phyloP scores from a whole-genome alignment of 140 eudicot species.

The Oenanthe javanica region DNA sequence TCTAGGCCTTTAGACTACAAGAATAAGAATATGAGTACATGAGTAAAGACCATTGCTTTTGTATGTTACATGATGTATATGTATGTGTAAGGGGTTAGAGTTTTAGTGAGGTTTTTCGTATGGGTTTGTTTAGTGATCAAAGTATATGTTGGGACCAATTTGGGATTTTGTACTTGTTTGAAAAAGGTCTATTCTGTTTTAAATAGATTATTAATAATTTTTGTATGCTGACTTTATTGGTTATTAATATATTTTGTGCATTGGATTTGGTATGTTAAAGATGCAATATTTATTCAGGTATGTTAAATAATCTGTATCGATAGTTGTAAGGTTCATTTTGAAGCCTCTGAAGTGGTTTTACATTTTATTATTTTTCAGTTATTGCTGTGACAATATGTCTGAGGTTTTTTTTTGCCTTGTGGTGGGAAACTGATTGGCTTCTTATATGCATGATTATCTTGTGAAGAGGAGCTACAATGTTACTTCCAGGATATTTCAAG shows the following conservation, averaged over 20 bases:
- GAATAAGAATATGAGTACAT: no score
- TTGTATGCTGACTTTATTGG: no score
- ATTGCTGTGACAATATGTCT: neutral
- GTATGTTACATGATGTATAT: neutral
- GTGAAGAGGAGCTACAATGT: conserved; percentile 39
- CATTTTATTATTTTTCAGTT: neutral
- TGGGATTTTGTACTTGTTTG: conserved; percentile 1
- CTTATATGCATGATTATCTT: conserved; percentile 64
- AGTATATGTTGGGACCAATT: conserved; percentile 1
- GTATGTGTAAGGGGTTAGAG: neutral
- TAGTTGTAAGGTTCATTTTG: neutral
- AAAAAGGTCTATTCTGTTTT: neutral
- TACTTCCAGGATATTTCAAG: conserved; percentile 43
- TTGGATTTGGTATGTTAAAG: neutral
- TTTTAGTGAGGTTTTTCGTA: neutral
- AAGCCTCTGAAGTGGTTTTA: neutral
- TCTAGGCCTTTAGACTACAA: no score
- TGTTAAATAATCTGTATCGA: no score
- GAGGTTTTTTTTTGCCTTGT: neutral
- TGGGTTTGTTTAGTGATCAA: neutral
- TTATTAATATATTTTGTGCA: neutral
- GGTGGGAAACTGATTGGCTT: conserved; percentile 45
- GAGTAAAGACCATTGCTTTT: neutral
- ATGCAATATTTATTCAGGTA: neutral
- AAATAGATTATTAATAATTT: neutral